Conservation (phyloP, 2,329 filamentous ascomycete species). For the Epichloe amarillans region DNA sequence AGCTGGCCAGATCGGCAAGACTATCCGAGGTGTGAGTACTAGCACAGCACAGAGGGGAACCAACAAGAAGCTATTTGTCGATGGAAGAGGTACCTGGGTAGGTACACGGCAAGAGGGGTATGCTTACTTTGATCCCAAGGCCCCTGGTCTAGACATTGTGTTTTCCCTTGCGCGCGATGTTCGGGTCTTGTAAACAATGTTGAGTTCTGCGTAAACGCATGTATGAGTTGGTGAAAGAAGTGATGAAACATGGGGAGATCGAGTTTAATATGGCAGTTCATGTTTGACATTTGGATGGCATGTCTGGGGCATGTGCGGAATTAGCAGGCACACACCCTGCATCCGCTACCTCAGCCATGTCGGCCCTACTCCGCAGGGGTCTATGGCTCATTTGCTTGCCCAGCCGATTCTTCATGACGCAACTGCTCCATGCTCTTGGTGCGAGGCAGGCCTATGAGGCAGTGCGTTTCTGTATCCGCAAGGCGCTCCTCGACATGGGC, state of each 20-base stretch:
- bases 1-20: slow-evolving; percentile 15
- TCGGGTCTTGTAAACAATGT: neutral
- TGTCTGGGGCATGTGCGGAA: slow-evolving; percentile 3
- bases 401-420: slow-evolving; percentile 4
- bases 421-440: slow-evolving; percentile 1
- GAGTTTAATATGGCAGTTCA: neutral
- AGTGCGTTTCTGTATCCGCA: neutral
- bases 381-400: neutral
- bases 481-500: neutral
- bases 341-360: neutral
- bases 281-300: slow-evolving; percentile 1
- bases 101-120: neutral
- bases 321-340: slow-evolving; percentile 1
- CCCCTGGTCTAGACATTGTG: slow-evolving; percentile 7
- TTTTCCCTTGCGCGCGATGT: neutral
- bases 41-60: neutral
- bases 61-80: neutral
- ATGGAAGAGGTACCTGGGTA: neutral
- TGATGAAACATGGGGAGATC: neutral
- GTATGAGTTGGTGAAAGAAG: neutral
- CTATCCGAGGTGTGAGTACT: slow-evolving; percentile 7
- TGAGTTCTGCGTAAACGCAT: neutral
- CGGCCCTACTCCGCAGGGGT: slow-evolving; percentile 3
- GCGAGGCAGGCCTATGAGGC: slow-evolving; percentile 2
- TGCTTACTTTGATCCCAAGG: slow-evolving; percentile 7